Evolutionary conservation across 2,329 filamentous ascomycete genomes (phyloP).

Genomic region (Arthrobotrys conoides): DNA sequence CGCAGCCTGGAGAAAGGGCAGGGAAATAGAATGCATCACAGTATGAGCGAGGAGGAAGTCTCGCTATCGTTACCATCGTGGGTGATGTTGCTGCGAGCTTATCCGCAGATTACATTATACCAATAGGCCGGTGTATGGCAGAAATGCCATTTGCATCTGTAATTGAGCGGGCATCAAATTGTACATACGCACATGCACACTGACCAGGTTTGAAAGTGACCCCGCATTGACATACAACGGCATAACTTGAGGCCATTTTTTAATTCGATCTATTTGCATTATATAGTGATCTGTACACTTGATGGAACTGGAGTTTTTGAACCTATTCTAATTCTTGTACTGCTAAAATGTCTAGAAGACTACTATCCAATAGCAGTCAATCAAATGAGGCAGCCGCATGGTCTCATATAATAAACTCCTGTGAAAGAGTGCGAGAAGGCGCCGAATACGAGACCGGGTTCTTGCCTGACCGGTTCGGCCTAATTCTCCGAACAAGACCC

Average conservation of each 20-base stretch:
- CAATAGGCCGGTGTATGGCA: no score
- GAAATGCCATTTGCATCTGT: no score
- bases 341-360: no score
- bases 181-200: constrained; percentile 16
- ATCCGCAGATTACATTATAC: not conserved
- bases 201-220: not conserved
- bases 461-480: constrained; percentile 23
- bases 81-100: not conserved
- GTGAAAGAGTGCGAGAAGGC: constrained; percentile 12
- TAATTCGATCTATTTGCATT: no score
- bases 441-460: constrained; percentile 28
- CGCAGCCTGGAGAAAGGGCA: not conserved
- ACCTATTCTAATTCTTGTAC: no score
- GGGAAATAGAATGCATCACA: not conserved
- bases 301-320: no score
- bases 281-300: no score
- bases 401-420: constrained; percentile 1
- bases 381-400: constrained; percentile 4
- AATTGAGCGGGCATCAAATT: no score
- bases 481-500: constrained; percentile 18
- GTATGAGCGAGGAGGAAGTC: no score
- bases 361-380: not conserved
- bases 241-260: no score
- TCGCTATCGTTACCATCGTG: no score
- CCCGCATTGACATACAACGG: no score